Percentiles rank a stretch among this genome's conserved stretches.
Conservation (phyloP, 177 flowering plant genomes). For the Tripterygium wilfordii region DNA sequence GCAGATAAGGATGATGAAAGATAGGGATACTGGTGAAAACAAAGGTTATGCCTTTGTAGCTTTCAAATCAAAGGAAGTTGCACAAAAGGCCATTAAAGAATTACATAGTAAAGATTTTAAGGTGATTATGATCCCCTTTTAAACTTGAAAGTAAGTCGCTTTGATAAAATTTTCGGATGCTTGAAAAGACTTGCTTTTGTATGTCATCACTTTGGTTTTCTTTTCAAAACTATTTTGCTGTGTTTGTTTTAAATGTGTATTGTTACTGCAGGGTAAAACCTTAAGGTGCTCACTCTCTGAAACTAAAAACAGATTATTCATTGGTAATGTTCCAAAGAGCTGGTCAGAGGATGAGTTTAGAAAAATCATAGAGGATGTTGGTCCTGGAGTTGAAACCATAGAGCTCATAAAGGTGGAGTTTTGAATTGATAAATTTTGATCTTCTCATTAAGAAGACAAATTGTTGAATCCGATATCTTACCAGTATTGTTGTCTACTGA, state of each 20-base stretch:
- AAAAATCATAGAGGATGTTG: conserved; percentile 63
- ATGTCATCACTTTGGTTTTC: too few species aligned
- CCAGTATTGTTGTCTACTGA: not conserved
- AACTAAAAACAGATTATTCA: conserved; percentile 80
- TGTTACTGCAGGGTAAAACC: conserved; percentile 60
- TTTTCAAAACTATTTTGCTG: conserved; percentile 71
- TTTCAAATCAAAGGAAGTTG: conserved; percentile 68
- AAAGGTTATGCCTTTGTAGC: conserved; percentile 92
- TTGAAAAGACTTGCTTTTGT: too few species aligned
- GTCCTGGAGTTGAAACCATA: conserved; percentile 84
- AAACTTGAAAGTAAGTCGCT: too few species aligned
- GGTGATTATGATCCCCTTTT: conserved; percentile 53
- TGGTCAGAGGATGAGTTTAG: conserved; percentile 80
- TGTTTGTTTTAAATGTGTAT: too few species aligned
- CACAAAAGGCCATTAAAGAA: conserved; percentile 81
- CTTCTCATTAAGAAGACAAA: not conserved
- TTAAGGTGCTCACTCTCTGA: conserved; percentile 92
- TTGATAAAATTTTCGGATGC: too few species aligned
- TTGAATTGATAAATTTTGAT: not conserved
- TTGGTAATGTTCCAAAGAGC: conserved; percentile 91
- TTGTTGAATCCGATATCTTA: not conserved
- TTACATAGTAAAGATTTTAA: conserved; percentile 71
- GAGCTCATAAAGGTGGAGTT: conserved; percentile 79
- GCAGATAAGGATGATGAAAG: conserved; percentile 78
- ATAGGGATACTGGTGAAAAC: conserved; percentile 76